phyloP scores from a whole-genome alignment of 73 alveolate species.

The Uronychia setigera region DNA sequence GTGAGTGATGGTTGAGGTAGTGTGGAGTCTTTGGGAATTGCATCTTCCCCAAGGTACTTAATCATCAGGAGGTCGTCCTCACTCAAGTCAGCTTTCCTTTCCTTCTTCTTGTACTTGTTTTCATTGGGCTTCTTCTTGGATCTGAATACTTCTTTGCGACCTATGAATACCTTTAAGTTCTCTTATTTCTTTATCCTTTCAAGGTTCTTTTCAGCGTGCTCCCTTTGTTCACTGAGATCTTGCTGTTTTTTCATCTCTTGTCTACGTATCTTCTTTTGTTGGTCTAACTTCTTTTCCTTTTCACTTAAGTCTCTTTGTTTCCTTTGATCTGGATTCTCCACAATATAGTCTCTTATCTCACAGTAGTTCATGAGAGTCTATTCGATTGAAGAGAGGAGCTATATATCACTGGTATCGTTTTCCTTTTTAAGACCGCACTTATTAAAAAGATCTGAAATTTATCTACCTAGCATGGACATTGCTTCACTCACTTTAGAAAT shows the following conservation, averaged over 20 bases:
- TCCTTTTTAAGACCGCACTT: not conserved
- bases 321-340: not conserved
- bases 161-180: not conserved
- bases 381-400: not conserved
- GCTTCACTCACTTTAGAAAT: not conserved
- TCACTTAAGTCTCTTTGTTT: not conserved
- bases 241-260: not conserved
- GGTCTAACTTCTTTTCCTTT: not conserved
- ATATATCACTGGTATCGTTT: not conserved
- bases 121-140: not conserved
- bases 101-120: not conserved
- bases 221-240: not conserved
- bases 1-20: slow-evolving; percentile 4
- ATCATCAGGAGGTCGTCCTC: not conserved
- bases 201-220: not conserved
- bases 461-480: not conserved
- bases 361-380: not conserved
- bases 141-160: not conserved
- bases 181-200: not conserved
- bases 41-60: not conserved
- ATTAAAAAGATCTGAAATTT: not conserved
- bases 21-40: not conserved
- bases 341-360: not conserved
- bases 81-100: not conserved
- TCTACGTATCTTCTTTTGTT: not conserved